Conservation (phyloP, 1,139 yeast species). For the Lodderomyces jiufengensis region DNA sequence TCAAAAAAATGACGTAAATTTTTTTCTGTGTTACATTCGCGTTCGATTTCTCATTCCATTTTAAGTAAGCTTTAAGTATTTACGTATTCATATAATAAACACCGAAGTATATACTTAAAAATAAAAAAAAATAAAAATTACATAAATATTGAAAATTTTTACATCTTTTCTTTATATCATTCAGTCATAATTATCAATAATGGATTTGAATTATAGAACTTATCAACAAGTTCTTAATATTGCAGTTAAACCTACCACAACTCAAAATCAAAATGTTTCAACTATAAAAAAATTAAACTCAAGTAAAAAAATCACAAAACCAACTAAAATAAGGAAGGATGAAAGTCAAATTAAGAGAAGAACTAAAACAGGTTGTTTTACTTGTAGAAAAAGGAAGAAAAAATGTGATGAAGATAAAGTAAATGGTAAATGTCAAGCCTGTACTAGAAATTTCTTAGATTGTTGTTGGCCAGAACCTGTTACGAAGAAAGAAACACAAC, state of each 20-base stretch:
- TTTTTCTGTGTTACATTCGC: too few relatives aligned
- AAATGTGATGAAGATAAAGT: conserved; percentile 44
- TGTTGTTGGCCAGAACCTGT: conserved; percentile 40
- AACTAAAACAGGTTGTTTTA: conserved; percentile 44
- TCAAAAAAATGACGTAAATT: too few relatives aligned
- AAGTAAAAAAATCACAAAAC: conserved; percentile 13
- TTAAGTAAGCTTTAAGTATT: too few relatives aligned
- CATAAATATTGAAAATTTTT: background rate
- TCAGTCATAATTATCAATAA: conserved; percentile 2
- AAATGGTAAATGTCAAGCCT: conserved; percentile 47
- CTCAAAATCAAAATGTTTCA: conserved; percentile 2
- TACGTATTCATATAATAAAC: background rate
- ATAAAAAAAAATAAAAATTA: too few relatives aligned
- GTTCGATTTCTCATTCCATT: too few relatives aligned
- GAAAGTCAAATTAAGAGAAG: conserved; percentile 23
- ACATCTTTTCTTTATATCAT: background rate
- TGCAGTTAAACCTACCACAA: conserved; percentile 21
- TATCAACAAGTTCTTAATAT: conserved; percentile 44
- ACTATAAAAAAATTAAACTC: conserved; percentile 2
- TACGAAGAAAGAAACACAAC: conserved; percentile 1
- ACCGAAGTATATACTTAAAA: too few relatives aligned
- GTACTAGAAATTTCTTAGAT: conserved; percentile 45
- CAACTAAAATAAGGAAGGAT: conserved; percentile 17
- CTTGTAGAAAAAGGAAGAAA: conserved; percentile 46
- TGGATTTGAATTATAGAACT: conserved; percentile 26